These are phyloP conservation scores for Solanum chmielewskii DNA, from an alignment of 257 asterid genomes.

Conservation along the genomic window DNA sequence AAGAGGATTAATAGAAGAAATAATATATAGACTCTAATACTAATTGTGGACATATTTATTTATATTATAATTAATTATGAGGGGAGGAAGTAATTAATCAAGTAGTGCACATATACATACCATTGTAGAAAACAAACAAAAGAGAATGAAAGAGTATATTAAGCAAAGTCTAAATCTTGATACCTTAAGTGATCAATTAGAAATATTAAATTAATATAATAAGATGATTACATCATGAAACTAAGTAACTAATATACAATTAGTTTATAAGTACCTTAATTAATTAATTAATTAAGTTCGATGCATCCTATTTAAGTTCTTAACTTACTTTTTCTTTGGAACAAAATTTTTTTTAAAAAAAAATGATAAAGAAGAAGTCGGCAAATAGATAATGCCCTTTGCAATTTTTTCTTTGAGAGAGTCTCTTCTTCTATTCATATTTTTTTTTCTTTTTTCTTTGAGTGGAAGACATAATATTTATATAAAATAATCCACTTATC, in stretches of 20 bases:
- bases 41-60: background rate
- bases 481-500: background rate
- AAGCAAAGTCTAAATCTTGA: background rate
- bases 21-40: background rate
- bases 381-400: background rate
- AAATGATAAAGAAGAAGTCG: background rate
- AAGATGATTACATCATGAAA: background rate
- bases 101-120: background rate
- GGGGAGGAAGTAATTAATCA: background rate
- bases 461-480: background rate
- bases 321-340: background rate
- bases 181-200: background rate
- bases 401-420: background rate
- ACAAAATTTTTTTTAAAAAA: too few species aligned
- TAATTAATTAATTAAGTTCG: too few species aligned
- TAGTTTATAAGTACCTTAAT: background rate
- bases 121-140: slow-evolving; percentile 2
- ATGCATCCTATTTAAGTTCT: too few species aligned
- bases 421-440: background rate
- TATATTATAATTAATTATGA: background rate
- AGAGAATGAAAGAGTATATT: slow-evolving; percentile 8
- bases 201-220: background rate
- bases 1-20: background rate
- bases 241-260: background rate
- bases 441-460: background rate